These are phyloP conservation scores for Trichoderma cornu-damae DNA, from an alignment of 2,329 filamentous ascomycete species.

Conservation along the genomic window DNA sequence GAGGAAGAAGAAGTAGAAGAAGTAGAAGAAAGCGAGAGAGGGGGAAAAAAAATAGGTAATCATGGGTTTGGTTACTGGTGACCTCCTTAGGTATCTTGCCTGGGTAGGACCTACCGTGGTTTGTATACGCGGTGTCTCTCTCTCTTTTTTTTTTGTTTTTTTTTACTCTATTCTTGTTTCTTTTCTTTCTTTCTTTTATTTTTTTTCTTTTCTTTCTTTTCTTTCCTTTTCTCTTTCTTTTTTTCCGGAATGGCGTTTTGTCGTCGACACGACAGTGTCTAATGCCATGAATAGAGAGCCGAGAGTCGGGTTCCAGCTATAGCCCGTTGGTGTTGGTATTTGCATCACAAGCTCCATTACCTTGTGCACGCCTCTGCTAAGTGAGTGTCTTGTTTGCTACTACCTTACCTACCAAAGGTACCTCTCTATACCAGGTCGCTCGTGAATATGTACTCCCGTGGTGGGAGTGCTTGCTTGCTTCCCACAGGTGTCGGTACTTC, in stretches of 20 bases:
- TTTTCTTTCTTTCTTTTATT: not conserved
- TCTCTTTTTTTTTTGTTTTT: not conserved
- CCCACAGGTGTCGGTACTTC: too few species aligned
- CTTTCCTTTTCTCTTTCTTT: not conserved
- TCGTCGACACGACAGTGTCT: not conserved
- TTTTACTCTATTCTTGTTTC: not conserved
- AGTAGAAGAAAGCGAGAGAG: too few species aligned
- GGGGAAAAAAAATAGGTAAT: not conserved
- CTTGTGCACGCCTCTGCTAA: too few species aligned
- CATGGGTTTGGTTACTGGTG: too few species aligned
- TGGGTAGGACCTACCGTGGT: not conserved
- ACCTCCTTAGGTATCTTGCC: too few species aligned
- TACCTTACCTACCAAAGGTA: too few species aligned
- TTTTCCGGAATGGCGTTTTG: not conserved
- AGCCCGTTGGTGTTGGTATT: not conserved
- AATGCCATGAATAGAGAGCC: not conserved
- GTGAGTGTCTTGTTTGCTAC: too few species aligned
- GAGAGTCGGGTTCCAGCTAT: not conserved
- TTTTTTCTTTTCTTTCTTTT: not conserved
- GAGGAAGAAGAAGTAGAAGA: too few species aligned
- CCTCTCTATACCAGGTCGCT: too few species aligned
- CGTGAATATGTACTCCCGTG: too few species aligned
- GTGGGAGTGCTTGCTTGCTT: too few species aligned
- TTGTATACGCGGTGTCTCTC: not conserved
- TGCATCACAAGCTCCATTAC: too few species aligned